Base-by-base conservation (phyloP, 768 basidiomycete species). In the Wakefieldia striispora region DNA sequence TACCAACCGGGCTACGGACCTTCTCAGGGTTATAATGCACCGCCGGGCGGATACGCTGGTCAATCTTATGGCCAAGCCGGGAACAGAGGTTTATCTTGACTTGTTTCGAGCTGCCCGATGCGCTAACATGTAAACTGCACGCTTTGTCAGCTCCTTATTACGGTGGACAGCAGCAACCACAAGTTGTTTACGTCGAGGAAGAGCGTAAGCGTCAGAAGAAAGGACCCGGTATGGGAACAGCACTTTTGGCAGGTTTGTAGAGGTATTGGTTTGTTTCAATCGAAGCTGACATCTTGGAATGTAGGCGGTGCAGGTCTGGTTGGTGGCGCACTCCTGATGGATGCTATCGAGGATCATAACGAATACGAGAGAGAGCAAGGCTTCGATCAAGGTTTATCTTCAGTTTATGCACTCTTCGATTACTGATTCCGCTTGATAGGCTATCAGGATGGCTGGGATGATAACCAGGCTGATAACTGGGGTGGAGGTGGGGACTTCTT, bases 251-350 rank as follows among this genome's bases (percentile, higher is more conserved):
- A 41, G 81, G 79, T 81, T 43, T 41, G 73, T 62, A 3, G 19
- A 40, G 4, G 47, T 14, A 19, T 40, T 37, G 4, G n/a, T 35
- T 44, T 27, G 45, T 35, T 40, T 19, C 31, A 11, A 36, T 24
- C 23, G 16, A 40, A 23, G 12, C 50, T 54, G 20, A 57, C 51
- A 33, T 34, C 39, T 43, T 27, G 47, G 16, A 45, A 44, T 21
- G 47, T 51, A 78, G 84, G 75, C 55, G 85, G 78, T 58, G 85
- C 73, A 14, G 87, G 83, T 50, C 62, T 87, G n/a, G 61, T 84
- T n/a, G 85, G 80, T 34, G 87, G 86, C 50, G 69, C 70, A 3
- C 63, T 88, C 38, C 58, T 87, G 34, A 76, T 59, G 31, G 72
- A 81, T 39, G 79, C 76, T 0, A 51, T 81, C 26, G 82, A 82